phyloP scores from a whole-genome alignment of 2,329 filamentous ascomycete genomes.

The Anthostomella pinea region DNA sequence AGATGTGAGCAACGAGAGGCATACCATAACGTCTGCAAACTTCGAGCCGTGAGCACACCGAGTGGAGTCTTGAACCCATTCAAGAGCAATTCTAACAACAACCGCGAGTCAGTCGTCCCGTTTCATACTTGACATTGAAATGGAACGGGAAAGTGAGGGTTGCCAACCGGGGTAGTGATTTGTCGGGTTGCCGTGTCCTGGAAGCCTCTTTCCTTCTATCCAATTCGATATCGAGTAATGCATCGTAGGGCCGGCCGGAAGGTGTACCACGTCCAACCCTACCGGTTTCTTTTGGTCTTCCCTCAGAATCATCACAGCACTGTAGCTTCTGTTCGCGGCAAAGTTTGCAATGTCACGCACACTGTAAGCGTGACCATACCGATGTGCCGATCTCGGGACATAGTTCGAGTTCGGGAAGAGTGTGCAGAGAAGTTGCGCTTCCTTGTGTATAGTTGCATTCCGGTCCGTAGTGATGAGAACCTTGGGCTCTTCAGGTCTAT shows the following conservation, averaged over 20 bases:
- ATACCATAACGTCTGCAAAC: conserved; percentile 66
- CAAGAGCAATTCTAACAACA: conserved; percentile 67
- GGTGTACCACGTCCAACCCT: conserved; percentile 78
- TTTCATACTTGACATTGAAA: neutral
- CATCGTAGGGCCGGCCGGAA: conserved; percentile 84
- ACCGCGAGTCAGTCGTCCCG: neutral
- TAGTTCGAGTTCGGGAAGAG: conserved; percentile 87
- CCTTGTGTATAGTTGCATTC: conserved; percentile 81
- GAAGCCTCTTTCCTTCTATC: conserved; percentile 82
- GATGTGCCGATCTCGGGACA: conserved; percentile 80
- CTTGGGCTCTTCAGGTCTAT: conserved; percentile 67
- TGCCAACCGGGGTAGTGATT: conserved; percentile 67
- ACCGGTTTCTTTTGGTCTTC: conserved; percentile 85
- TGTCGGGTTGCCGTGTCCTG: conserved; percentile 84
- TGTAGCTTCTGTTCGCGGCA: conserved; percentile 78
- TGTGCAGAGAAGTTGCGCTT: conserved; percentile 73
- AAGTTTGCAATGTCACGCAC: conserved; percentile 87
- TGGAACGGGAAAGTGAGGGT: neutral
- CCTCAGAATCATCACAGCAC: conserved; percentile 77
- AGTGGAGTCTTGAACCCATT: conserved; percentile 96
- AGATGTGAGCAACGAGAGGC: neutral
- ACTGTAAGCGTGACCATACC: conserved; percentile 85
- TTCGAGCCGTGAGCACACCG: conserved; percentile 79
- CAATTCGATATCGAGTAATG: conserved; percentile 84
- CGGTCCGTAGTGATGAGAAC: conserved; percentile 89